Base-by-base conservation (phyloP, 2,329 filamentous ascomycete species). In the Pseudocercospora crystallina region DNA sequence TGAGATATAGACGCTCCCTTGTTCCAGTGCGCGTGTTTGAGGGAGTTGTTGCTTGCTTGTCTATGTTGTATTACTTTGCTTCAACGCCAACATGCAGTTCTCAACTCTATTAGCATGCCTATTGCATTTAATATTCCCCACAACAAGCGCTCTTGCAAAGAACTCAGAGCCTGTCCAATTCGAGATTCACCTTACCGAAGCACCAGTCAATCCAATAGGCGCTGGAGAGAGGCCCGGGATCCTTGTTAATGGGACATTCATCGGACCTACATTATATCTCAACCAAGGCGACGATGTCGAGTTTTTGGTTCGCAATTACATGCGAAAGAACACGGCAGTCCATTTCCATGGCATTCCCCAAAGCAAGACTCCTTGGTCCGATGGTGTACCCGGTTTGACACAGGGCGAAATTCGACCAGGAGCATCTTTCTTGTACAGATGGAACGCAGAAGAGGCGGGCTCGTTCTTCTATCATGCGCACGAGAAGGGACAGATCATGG, bases 401-500 rank as follows among this genome's bases (percentile, higher is more conserved):
- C 54, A 57, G 32, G 29, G 17, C n/a, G 37, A 41, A 3, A 57
- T 57, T 63, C 12, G 38, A 30, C 51, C 51, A 15, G 51, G 51
- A 5, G 42, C 46, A 3, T 49, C 46, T 10, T 53, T 49, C 37
- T 32, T 50, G 40, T 53, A 53, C 42, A 40, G 42, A n/a, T 53
- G 51, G 51, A 49, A 17, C 12, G 51, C 51, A 8, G 32, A 45
- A 32, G 46, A 53, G 13, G 46, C 46, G 2, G 51, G 51, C 20
- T 35, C 42, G 14, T 53, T 50, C 15, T 53, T 49, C 40, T 53
- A 53, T 31, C 51, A 53, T 33, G 37, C 40, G 14, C 51, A 53
- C 31, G 33, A 30, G 14, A 45, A 35, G 30, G 43, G 75, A 1
- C 81, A 83, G 53, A 72, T 85, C 11, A 77, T 82, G 50, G 82